These are phyloP conservation scores for Chlorella sp. DNA, from an alignment of 139 green algal genomes.

Conservation along the genomic window DNA sequence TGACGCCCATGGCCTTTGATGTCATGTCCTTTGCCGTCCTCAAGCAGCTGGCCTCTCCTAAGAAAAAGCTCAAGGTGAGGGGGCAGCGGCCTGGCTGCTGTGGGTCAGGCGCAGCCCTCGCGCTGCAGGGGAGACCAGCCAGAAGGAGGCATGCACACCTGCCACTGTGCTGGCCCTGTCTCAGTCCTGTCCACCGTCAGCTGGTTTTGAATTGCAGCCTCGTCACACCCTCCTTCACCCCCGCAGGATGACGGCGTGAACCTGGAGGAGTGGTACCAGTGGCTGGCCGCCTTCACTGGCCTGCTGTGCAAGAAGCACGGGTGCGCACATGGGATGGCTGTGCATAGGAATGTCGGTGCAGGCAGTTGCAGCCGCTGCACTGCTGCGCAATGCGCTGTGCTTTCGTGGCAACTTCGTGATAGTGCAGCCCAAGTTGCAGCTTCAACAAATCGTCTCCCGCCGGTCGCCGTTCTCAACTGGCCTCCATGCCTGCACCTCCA, in stretches of 20 bases:
- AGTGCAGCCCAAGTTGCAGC: no score
- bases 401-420: no score
- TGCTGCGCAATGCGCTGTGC: not conserved
- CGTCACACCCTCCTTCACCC: not conserved
- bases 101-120: not conserved
- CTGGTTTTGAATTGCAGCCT: no score
- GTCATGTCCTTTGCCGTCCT: constrained; percentile 79
- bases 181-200: not conserved
- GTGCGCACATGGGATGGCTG: not conserved
- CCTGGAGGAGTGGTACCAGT: constrained; percentile 77
- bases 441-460: no score
- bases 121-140: no score
- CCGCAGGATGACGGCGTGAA: constrained; percentile 85
- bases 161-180: not conserved
- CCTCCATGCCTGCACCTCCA: not conserved
- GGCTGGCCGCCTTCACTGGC: constrained; percentile 73
- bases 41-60: constrained; percentile 46
- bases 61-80: constrained; percentile 63
- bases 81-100: not conserved
- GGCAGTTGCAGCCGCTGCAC: not conserved
- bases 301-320: constrained; percentile 51
- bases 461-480: not conserved
- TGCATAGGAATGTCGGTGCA: not conserved
- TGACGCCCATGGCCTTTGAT: constrained; percentile 69
- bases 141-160: not conserved